These are phyloP conservation scores for Tympanopsis confertula DNA, from an alignment of 2,329 filamentous ascomycete species.

Conservation along the genomic window DNA sequence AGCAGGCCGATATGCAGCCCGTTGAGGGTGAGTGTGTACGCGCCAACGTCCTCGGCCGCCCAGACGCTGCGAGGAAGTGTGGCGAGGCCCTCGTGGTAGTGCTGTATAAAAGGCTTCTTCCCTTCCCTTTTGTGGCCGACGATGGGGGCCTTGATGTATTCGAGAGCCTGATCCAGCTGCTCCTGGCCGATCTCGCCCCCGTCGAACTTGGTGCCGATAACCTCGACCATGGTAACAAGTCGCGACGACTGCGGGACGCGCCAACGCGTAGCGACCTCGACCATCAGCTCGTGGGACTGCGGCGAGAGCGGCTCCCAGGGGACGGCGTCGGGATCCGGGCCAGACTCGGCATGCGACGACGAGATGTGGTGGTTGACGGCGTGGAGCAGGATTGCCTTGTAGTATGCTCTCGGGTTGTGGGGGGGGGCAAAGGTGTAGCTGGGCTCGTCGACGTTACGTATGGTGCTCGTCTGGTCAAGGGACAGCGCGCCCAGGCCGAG, in stretches of 20 bases:
- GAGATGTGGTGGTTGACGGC: conserved; percentile 58
- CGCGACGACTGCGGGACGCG: conserved; percentile 53
- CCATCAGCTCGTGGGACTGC: conserved; percentile 53
- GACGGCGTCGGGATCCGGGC: conserved; percentile 45
- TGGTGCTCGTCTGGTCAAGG: conserved; percentile 27
- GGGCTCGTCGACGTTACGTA: conserved; percentile 34
- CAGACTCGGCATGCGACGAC: conserved; percentile 50
- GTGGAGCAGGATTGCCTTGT: conserved; percentile 34
- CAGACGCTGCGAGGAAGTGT: conserved; percentile 14
- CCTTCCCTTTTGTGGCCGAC: conserved; percentile 40
- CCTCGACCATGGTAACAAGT: conserved; percentile 55
- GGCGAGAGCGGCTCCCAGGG: conserved; percentile 30
- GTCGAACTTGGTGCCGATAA: conserved; percentile 55
- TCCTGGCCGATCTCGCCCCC: conserved; percentile 55
- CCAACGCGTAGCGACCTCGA: conserved; percentile 58
- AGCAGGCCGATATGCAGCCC: conserved; percentile 53
- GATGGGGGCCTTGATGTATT: conserved; percentile 49
- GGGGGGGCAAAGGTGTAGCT: conserved; percentile 42
- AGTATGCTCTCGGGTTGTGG: conserved; percentile 14
- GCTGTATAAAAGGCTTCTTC: conserved; percentile 38
- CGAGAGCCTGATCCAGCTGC: conserved; percentile 58
- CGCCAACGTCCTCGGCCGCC: conserved; percentile 33
- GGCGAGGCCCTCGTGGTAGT: conserved; percentile 37
- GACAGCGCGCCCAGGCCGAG: conserved; percentile 57
- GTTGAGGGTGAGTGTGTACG: conserved; percentile 36